Base-by-base conservation (phyloP, 1,284 basidiomycete genomes). In the Heliocybe sulcata region DNA sequence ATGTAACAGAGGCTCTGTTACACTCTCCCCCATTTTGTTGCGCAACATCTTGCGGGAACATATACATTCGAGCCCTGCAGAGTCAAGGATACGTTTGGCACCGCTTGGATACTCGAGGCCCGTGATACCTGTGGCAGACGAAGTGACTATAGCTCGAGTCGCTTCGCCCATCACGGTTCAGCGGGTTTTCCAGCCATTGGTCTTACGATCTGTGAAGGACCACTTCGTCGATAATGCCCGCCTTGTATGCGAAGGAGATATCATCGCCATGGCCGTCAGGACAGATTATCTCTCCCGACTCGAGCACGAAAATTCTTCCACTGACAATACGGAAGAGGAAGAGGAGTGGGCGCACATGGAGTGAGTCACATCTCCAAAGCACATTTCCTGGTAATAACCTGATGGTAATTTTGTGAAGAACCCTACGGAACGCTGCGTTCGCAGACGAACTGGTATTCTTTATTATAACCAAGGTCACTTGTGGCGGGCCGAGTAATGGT, bases 101-200 rank as follows among this genome's bases (percentile, higher is more conserved):
- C 81, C 82, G 3, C 82, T 82, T 60, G 83, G 81, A 14, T 75
- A 77, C 3, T 66, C 69, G 3, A 66, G 68, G 54, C 87, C 87
- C 9, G 70, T 80, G 2, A 72, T 95, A 25, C 93, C 94, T 0
- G 80, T 72, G 9, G 94, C 94, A 1, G 75, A 72, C 54, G 75
- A 81, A 3, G 75, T 98, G 29, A 91, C 89, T 1, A 74, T 99
- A 35, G 87, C 94, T 1, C 82, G 94, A 19, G 77, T 99, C 2
- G 87, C 92, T 0, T 93, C 93, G 0, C 85, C 93, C 0, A 71
- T 88, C 58, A 85, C 90, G 1, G 83, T 82, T 3, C 84, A 88
- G 66, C 86, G 87, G 55, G 71, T 75, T 31, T 91, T 91, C 63
- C 90, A 97, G 64, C 66, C 77, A 0, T 67, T 84, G 6, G 90